Percentiles rank a stretch among this genome's conserved stretches.
Conservation (phyloP, 768 basidiomycete genomes). For the Daedaleopsis nitida region DNA sequence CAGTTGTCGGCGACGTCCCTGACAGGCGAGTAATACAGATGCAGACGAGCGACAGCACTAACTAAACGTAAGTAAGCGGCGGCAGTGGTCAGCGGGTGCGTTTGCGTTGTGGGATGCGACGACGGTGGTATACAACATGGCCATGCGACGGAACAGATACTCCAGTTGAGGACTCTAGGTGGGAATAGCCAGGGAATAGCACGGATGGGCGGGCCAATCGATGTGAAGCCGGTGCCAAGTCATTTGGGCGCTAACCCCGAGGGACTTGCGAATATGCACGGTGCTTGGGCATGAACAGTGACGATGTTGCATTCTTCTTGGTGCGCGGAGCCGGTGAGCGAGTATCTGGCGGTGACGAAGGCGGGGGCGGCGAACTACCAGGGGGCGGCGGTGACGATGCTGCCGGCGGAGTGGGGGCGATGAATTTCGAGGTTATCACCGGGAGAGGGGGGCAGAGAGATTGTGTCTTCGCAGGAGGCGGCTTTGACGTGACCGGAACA, state of each 20-base stretch:
- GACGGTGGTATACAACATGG: neutral
- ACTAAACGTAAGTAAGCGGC: neutral
- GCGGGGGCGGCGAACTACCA: slow-evolving; percentile 9
- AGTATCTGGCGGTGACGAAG: slow-evolving; percentile 26
- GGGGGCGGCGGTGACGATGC: slow-evolving; percentile 19
- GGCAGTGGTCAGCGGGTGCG: neutral
- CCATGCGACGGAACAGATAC: neutral
- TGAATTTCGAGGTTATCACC: neutral
- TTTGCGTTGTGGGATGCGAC: neutral
- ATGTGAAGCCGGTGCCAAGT: slow-evolving; percentile 1
- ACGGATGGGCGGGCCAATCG: neutral
- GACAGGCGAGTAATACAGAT: neutral
- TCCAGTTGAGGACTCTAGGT: neutral
- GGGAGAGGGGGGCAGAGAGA: no score
- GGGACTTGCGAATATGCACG: slow-evolving; percentile 50
- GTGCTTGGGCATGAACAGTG: slow-evolving; percentile 75
- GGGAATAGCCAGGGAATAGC: neutral
- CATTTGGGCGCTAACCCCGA: slow-evolving; percentile 15
- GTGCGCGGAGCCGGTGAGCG: slow-evolving; percentile 37
- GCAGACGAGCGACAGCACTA: neutral
- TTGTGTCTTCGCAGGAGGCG: neutral
- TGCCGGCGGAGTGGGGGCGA: neutral
- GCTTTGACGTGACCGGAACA: slow-evolving; percentile 39
- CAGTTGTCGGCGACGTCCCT: neutral
- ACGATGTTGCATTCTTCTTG: slow-evolving; percentile 67